phyloP scores from a whole-genome alignment of 179 eudicot genomes.

The Patellifolia procumbens region DNA sequence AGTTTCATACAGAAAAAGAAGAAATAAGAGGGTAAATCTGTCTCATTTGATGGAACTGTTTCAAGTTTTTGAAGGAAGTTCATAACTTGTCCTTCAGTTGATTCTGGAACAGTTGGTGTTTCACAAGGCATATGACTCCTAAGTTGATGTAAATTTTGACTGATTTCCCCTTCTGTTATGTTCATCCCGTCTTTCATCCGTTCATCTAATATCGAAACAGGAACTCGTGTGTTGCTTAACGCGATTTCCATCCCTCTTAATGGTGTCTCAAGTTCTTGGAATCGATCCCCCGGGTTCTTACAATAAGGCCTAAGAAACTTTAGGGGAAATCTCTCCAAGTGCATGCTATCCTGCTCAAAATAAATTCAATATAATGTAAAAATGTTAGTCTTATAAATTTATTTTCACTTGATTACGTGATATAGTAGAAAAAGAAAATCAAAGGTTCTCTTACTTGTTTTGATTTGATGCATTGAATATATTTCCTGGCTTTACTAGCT shows the following conservation, averaged over 20 bases:
- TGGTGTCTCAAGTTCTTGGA: conserved; percentile 53
- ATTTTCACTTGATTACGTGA: not conserved
- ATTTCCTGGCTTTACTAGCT: conserved; percentile 45
- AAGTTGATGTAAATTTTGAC: conserved; percentile 37
- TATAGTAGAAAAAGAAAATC: not conserved
- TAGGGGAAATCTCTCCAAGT: conserved; percentile 61
- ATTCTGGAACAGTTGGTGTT: conserved; percentile 51
- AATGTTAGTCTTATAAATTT: not conserved
- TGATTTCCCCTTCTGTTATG: conserved; percentile 41
- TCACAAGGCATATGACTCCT: conserved; percentile 44
- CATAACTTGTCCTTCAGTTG: conserved; percentile 33
- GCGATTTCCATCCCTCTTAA: conserved; percentile 76
- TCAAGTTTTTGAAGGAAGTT: conserved; percentile 48
- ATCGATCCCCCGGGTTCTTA: conserved; percentile 50
- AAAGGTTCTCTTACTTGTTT: conserved; percentile 56
- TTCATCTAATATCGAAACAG: conserved; percentile 27
- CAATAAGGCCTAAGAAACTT: conserved; percentile 44
- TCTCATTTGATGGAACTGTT: conserved; percentile 31
- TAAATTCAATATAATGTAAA: not conserved
- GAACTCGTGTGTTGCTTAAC: conserved; percentile 37
- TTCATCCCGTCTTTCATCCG: conserved; percentile 38
- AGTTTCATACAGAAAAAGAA: conserved; percentile 75
- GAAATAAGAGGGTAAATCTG: conserved; percentile 56
- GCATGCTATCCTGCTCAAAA: conserved; percentile 62
- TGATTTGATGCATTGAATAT: conserved; percentile 55